Percentiles rank a stretch among this genome's conserved stretches.
phyloP scores from a whole-genome alignment of 352 stramenopile genomes.

The Pythium guiyangense region DNA sequence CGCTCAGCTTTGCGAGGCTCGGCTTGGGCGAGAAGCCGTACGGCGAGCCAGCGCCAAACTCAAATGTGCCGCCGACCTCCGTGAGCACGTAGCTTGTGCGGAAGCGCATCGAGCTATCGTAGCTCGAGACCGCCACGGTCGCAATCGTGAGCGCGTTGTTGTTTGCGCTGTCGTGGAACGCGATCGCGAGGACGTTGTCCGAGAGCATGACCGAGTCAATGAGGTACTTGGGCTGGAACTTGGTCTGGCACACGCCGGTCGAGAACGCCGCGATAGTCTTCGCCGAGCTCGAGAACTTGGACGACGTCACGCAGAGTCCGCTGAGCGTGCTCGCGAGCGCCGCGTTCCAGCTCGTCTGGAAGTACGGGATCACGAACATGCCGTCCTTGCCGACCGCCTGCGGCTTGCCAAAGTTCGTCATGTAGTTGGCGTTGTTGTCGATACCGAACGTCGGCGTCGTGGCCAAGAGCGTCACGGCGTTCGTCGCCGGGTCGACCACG shows the following conservation, averaged over 20 bases:
- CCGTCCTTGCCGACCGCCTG: conserved; percentile 19
- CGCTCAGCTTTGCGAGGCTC: conserved; percentile 32
- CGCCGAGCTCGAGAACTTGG: conserved; percentile 15
- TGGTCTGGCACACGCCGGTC: conserved; percentile 32
- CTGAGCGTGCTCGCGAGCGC: conserved; percentile 6
- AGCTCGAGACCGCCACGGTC: conserved; percentile 24
- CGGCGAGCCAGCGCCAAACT: conserved; percentile 20
- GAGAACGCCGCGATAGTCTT: conserved; percentile 26
- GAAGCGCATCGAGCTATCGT: conserved; percentile 27
- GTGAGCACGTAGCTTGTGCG: conserved; percentile 38
- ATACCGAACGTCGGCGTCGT: conserved; percentile 25
- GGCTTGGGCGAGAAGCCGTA: conserved; percentile 40
- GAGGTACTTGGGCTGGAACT: conserved; percentile 31
- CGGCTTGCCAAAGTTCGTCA: conserved; percentile 33
- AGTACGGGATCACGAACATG: conserved; percentile 54
- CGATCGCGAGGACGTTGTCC: conserved; percentile 32
- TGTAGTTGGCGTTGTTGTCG: conserved; percentile 18
- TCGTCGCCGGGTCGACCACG: conserved; percentile 19
- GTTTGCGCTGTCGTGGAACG: conserved; percentile 50
- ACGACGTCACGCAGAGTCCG: conserved; percentile 44
- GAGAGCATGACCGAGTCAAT: conserved; percentile 41
- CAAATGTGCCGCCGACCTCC: conserved; percentile 37
- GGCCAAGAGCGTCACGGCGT: conserved; percentile 30
- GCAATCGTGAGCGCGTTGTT: conserved; percentile 51
- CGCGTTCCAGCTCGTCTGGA: conserved; percentile 15